phyloP scores from a whole-genome alignment of 2,329 filamentous ascomycete species.

The Plenodomus biglobosus region DNA sequence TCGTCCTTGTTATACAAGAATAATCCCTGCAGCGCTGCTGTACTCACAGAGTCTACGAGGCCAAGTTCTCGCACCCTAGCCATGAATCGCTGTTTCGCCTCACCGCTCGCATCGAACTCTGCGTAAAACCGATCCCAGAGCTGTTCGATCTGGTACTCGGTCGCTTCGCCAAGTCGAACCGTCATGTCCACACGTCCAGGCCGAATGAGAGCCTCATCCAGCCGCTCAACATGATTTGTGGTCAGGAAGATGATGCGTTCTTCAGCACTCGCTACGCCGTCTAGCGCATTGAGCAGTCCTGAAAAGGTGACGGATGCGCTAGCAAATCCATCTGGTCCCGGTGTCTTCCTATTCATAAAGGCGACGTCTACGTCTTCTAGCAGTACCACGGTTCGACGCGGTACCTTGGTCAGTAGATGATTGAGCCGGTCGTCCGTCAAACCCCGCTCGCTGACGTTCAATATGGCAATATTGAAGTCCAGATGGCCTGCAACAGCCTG shows the following conservation, averaged over 20 bases:
- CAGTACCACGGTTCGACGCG: slow-evolving; percentile 76
- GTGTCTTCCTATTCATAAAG: slow-evolving; percentile 76
- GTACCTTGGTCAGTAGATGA: slow-evolving; percentile 81
- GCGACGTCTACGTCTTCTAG: slow-evolving; percentile 92
- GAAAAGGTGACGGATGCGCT: slow-evolving; percentile 94
- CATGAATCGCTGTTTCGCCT: slow-evolving; percentile 69
- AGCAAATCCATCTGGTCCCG: slow-evolving; percentile 78
- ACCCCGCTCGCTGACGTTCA: slow-evolving; percentile 87
- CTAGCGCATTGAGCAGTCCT: slow-evolving; percentile 69
- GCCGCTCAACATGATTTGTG: slow-evolving; percentile 87
- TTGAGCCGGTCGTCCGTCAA: slow-evolving; percentile 88
- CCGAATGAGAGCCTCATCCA: slow-evolving; percentile 85
- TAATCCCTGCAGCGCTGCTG: slow-evolving; percentile 87
- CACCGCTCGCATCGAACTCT: slow-evolving; percentile 68
- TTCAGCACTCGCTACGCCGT: slow-evolving; percentile 92
- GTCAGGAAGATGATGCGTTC: slow-evolving; percentile 93
- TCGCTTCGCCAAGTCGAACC: slow-evolving; percentile 84
- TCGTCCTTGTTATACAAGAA: slow-evolving; percentile 95
- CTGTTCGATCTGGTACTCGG: slow-evolving; percentile 75
- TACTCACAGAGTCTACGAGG: slow-evolving; percentile 73
- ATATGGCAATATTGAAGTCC: slow-evolving; percentile 88
- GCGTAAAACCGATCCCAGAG: slow-evolving; percentile 97
- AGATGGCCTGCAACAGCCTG: slow-evolving; percentile 90
- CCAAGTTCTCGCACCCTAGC: slow-evolving; percentile 68
- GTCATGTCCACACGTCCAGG: slow-evolving; percentile 95